Percentiles rank a stretch among this genome's conserved stretches.
Conservation (phyloP, 148 eudicot genomes). For the Mesembryanthemum crystallinum region DNA sequence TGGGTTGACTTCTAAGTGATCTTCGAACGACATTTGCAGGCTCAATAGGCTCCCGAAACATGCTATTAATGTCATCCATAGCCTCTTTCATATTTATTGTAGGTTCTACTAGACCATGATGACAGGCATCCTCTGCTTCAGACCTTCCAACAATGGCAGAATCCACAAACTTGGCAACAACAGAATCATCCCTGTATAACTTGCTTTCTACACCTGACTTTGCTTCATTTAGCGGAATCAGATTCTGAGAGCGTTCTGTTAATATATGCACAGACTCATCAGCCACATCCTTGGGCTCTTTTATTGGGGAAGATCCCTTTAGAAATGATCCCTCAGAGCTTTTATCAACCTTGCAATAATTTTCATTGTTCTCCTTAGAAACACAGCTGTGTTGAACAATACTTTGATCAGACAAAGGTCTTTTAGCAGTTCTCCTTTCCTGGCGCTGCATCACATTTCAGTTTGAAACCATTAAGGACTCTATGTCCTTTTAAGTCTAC, state of each 20-base stretch:
- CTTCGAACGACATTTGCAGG: constrained; percentile 45
- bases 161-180: constrained; percentile 69
- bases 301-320: constrained; percentile 17
- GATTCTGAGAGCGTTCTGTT: constrained; percentile 15
- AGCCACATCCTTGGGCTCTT: constrained; percentile 8
- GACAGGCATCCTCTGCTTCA: constrained; percentile 79
- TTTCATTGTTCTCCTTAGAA: constrained; percentile 27
- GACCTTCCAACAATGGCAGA: constrained; percentile 74
- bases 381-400: constrained; percentile 19
- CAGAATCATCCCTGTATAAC: constrained; percentile 56
- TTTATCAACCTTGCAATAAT: constrained; percentile 18
- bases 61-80: constrained; percentile 67
- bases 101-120: constrained; percentile 83
- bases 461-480: constrained; percentile 12
- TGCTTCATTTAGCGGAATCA: constrained; percentile 20
- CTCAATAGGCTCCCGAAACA: constrained; percentile 89
- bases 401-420: constrained; percentile 37
- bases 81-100: constrained; percentile 76
- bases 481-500: neutral
- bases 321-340: constrained; percentile 12
- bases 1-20: constrained; percentile 37
- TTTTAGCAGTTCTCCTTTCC: constrained; percentile 37
- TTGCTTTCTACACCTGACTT: constrained; percentile 30
- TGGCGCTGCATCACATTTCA: constrained; percentile 39
- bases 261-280: constrained; percentile 12